phyloP scores from a whole-genome alignment of 192 early-diverging fungal genomes.

The Fimicolochytrium jonesii region DNA sequence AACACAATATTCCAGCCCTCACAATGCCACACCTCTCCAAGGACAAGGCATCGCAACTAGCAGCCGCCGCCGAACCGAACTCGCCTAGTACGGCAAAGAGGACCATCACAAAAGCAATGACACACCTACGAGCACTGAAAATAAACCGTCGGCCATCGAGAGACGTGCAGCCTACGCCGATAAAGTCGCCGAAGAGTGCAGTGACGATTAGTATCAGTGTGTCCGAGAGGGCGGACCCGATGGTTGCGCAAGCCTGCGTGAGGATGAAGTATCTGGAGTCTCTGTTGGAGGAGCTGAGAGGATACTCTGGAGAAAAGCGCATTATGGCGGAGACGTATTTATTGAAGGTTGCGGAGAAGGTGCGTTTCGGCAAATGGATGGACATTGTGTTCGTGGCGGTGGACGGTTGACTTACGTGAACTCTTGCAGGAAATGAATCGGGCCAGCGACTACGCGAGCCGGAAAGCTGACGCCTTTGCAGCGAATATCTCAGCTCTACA shows the following conservation, averaged over 20 bases:
- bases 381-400: neutral
- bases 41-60: no score
- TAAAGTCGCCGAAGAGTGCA: no score
- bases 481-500: neutral
- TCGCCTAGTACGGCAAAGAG: no score
- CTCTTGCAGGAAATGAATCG: constrained; percentile 9
- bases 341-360: constrained; percentile 12
- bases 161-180: no score
- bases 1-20: no score
- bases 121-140: no score
- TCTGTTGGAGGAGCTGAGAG: constrained; percentile 2
- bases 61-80: no score
- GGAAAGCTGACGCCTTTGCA: neutral
- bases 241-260: neutral
- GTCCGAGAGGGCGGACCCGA: neutral
- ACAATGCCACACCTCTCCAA: no score
- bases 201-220: no score
- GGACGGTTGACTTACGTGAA: neutral
- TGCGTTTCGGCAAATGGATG: neutral
- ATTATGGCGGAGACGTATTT: constrained; percentile 7
- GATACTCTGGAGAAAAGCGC: neutral
- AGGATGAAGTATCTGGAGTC: constrained; percentile 2
- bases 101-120: no score
- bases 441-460: neutral
- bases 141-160: no score